phyloP scores from a whole-genome alignment of 2,329 filamentous ascomycete genomes.

The Fusarium sp. region DNA sequence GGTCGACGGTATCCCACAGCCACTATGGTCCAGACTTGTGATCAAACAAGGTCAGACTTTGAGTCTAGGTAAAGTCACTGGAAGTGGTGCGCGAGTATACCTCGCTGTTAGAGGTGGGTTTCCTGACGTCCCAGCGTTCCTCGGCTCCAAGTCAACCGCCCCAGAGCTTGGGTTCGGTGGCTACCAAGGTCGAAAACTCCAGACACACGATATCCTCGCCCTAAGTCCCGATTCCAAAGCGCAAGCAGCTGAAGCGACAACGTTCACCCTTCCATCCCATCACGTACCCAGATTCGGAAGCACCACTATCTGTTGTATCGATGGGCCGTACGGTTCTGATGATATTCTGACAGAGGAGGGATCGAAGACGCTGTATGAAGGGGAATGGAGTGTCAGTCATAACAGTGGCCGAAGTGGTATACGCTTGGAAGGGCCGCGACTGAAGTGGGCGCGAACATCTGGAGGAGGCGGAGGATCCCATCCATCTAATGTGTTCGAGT shows the following conservation, averaged over 20 bases:
- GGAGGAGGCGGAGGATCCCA: slow-evolving; percentile 71
- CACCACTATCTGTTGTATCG: background rate
- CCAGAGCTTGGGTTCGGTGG: slow-evolving; percentile 66
- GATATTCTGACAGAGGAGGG: background rate
- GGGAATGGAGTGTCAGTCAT: background rate
- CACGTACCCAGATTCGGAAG: background rate
- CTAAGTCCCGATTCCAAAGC: background rate
- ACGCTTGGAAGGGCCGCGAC: slow-evolving; percentile 64
- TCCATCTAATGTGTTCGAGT: slow-evolving; percentile 56
- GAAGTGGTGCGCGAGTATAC: background rate
- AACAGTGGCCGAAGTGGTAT: slow-evolving; percentile 58
- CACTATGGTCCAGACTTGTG: background rate
- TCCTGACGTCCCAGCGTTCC: slow-evolving; percentile 60
- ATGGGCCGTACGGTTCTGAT: background rate
- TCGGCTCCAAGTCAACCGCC: slow-evolving; percentile 66
- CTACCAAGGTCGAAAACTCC: slow-evolving; percentile 64
- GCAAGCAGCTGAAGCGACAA: too few species aligned
- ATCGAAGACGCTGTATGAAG: background rate
- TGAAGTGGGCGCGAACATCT: slow-evolving; percentile 64
- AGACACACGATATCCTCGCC: slow-evolving; percentile 45
- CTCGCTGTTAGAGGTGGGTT: slow-evolving; percentile 21
- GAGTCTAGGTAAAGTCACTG: background rate
- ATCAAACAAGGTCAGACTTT: background rate
- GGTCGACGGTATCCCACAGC: background rate
- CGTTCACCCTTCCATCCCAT: background rate